Percentiles rank a stretch among this genome's conserved stretches.
Conservation (phyloP, 2,329 filamentous ascomycete species). For the Microdochium bolleyi region DNA sequence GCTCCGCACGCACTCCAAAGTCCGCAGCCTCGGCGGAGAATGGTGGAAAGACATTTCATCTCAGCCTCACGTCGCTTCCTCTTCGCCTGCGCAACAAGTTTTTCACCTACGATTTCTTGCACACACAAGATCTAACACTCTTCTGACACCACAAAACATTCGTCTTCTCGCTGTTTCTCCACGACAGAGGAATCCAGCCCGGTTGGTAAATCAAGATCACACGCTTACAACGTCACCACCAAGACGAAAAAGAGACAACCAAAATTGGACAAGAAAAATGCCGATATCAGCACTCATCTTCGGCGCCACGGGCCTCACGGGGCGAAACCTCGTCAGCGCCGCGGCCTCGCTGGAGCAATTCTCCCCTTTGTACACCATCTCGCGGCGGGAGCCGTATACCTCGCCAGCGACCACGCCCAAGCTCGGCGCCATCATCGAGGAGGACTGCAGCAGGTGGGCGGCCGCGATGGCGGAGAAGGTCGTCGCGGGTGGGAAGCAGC, state of each 20-base stretch:
- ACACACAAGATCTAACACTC: too few species aligned
- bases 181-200: too few species aligned
- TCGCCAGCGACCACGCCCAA: conserved; percentile 32
- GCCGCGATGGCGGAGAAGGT: conserved; percentile 7
- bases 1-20: too few species aligned
- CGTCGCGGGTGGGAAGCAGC: conserved; percentile 17
- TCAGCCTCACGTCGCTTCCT: too few species aligned
- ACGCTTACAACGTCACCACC: too few species aligned
- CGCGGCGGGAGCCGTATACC: conserved; percentile 49
- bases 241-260: neutral
- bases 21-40: too few species aligned
- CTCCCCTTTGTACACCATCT: conserved; percentile 41
- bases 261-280: neutral
- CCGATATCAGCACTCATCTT: neutral
- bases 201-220: too few species aligned
- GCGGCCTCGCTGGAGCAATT: conserved; percentile 3
- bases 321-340: neutral
- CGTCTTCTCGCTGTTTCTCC: too few species aligned
- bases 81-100: too few species aligned
- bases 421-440: conserved; percentile 57
- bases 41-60: too few species aligned
- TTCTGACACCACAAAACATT: too few species aligned
- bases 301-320: conserved; percentile 2
- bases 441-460: conserved; percentile 60
- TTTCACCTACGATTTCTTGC: too few species aligned